These are phyloP conservation scores for Whalleya microplaca DNA, from an alignment of 2,329 filamentous ascomycete genomes.

Conservation along the genomic window DNA sequence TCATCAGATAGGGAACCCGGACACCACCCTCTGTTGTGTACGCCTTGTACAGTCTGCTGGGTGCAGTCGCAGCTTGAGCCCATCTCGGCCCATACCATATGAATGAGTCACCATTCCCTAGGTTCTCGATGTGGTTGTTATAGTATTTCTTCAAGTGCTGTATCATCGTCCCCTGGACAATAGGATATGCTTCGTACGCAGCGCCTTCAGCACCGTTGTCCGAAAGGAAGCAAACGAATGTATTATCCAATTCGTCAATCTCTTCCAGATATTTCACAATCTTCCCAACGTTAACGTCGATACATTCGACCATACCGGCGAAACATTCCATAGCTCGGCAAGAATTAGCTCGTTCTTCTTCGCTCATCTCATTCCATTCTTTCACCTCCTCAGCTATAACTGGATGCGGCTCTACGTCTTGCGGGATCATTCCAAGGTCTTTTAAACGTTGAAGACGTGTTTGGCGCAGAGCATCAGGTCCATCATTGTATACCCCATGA, in stretches of 20 bases:
- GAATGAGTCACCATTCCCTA: slow-evolving; percentile 60
- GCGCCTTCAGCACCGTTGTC: slow-evolving; percentile 67
- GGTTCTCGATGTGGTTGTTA: slow-evolving; percentile 59
- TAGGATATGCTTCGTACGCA: slow-evolving; percentile 60
- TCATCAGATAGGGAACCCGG: slow-evolving; percentile 55
- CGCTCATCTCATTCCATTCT: slow-evolving; percentile 50
- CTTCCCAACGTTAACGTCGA: slow-evolving; percentile 63
- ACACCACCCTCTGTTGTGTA: slow-evolving; percentile 55
- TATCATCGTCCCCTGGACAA: slow-evolving; percentile 57
- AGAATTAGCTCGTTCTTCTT: slow-evolving; percentile 51
- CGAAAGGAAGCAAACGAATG: slow-evolving; percentile 65
- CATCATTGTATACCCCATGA: slow-evolving; percentile 62
- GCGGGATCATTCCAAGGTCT: slow-evolving; percentile 57
- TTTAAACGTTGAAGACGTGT: slow-evolving; percentile 58
- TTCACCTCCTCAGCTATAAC: slow-evolving; percentile 53
- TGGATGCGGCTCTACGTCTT: slow-evolving; percentile 54
- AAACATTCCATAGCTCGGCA: slow-evolving; percentile 63
- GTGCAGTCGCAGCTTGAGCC: slow-evolving; percentile 48
- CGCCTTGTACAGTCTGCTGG: slow-evolving; percentile 42
- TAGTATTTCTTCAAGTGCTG: slow-evolving; percentile 59
- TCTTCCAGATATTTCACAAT: slow-evolving; percentile 59
- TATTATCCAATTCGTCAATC: slow-evolving; percentile 64
- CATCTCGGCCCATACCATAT: slow-evolving; percentile 64
- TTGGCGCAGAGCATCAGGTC: slow-evolving; percentile 58
- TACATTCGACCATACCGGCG: slow-evolving; percentile 66